These are phyloP conservation scores for Wickerhamiella infanticola DNA, from an alignment of 1,139 yeast species.

Conservation along the genomic window DNA sequence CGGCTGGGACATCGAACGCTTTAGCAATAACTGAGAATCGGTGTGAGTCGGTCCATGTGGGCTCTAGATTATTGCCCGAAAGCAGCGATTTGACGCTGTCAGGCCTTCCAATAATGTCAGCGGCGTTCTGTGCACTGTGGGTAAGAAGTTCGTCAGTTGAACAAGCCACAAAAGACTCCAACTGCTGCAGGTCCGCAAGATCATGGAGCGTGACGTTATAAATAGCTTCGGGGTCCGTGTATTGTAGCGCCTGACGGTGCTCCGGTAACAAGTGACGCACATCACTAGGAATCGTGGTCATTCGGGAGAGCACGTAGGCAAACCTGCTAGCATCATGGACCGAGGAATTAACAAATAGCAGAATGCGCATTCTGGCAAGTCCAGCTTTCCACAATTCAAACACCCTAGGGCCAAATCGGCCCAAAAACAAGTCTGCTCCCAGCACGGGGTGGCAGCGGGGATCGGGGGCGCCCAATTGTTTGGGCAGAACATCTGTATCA, in stretches of 20 bases:
- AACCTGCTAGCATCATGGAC: constrained; percentile 32
- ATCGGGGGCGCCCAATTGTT: background rate
- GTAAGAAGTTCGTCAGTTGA: constrained; percentile 15
- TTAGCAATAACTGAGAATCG: constrained; percentile 18
- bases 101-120: background rate
- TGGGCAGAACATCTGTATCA: constrained; percentile 4
- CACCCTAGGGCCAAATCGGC: constrained; percentile 53
- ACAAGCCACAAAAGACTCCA: constrained; percentile 12
- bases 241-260: constrained; percentile 13
- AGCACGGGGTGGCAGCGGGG: constrained; percentile 34
- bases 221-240: constrained; percentile 32
- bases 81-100: constrained; percentile 2
- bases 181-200: constrained; percentile 16
- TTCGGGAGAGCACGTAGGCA: constrained; percentile 33
- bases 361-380: constrained; percentile 42
- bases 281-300: constrained; percentile 33
- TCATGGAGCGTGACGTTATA: constrained; percentile 57
- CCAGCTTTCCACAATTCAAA: constrained; percentile 59
- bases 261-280: constrained; percentile 17
- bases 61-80: constrained; percentile 4
- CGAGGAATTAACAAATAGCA: constrained; percentile 26
- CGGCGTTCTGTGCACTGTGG: background rate
- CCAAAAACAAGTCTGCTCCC: constrained; percentile 33
- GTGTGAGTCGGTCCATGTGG: constrained; percentile 19
- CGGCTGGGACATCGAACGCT: constrained; percentile 18